These are phyloP conservation scores for Castanea mollissima DNA, from an alignment of 306 rosid genomes.

Conservation along the genomic window DNA sequence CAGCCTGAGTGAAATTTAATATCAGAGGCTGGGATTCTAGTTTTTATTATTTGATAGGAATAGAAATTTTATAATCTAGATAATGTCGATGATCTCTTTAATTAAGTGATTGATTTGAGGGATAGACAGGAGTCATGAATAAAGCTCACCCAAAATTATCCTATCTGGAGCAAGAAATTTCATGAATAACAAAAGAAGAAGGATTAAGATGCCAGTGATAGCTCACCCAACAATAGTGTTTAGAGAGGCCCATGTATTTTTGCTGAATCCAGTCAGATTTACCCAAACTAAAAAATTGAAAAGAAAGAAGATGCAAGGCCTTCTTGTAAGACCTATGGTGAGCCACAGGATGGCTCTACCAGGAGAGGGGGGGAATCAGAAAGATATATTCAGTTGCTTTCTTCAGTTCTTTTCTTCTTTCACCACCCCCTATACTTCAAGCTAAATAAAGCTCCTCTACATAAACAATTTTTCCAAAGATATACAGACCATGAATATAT, in stretches of 20 bases:
- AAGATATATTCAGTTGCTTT: not conserved
- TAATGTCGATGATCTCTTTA: not conserved
- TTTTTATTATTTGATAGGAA: not conserved
- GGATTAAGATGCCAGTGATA: not conserved
- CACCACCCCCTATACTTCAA: not conserved
- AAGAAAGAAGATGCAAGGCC: not conserved
- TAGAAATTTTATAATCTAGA: not conserved
- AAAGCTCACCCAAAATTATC: too few relatives aligned
- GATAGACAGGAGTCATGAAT: not conserved
- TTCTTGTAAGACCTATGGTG: not conserved
- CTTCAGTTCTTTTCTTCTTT: not conserved
- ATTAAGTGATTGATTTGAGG: not conserved
- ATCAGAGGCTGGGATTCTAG: not conserved
- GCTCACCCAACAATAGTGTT: not conserved
- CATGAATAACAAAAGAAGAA: not conserved
- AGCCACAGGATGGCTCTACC: not conserved
- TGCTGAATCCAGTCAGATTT: too few relatives aligned
- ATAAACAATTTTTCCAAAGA: not conserved
- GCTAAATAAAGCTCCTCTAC: not conserved
- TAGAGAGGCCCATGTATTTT: not conserved
- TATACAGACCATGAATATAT: not conserved
- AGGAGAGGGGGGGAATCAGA: not conserved
- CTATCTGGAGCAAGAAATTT: too few relatives aligned
- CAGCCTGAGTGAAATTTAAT: not conserved
- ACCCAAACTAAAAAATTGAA: too few relatives aligned